Conservation (phyloP, 2,329 filamentous ascomycete species). For the Simplicillium sp. region DNA sequence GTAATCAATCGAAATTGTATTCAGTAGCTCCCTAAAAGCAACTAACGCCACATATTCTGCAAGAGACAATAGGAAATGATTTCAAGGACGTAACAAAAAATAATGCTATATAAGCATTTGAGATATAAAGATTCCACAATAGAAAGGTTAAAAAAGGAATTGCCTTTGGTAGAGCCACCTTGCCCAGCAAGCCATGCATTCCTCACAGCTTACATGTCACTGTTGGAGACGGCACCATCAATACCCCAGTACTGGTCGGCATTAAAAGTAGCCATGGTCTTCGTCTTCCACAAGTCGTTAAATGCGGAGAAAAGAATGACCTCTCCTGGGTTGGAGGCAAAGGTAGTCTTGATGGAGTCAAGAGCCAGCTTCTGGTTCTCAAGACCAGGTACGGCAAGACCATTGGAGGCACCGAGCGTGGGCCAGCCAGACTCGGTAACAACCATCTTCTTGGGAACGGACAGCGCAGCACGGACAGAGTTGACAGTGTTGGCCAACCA, state of each 20-base stretch:
- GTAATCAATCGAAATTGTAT: not conserved
- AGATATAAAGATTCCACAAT: not conserved
- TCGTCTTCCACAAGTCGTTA: conserved; percentile 71
- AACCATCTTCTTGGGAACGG: conserved; percentile 49
- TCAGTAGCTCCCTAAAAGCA: not conserved
- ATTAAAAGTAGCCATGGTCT: conserved; percentile 51
- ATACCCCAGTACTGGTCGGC: conserved; percentile 75
- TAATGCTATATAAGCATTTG: not conserved
- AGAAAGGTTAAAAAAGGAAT: conserved; percentile 1
- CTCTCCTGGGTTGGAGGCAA: conserved; percentile 36
- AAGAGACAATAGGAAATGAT: not conserved
- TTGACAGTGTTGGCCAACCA: conserved; percentile 54
- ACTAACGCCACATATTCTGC: not conserved
- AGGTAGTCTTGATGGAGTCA: conserved; percentile 50
- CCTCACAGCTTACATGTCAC: too few species aligned
- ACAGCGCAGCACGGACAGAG: conserved; percentile 30
- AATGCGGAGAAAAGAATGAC: conserved; percentile 71
- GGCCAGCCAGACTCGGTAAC: conserved; percentile 86
- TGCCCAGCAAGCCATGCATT: too few species aligned
- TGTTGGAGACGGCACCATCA: conserved; percentile 15
- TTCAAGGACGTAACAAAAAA: conserved; percentile 1
- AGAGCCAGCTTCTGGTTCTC: conserved; percentile 59
- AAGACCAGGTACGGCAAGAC: conserved; percentile 56
- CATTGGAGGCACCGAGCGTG: conserved; percentile 55
- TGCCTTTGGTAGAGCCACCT: too few species aligned